Conservation (phyloP, 176 grass and related monocot species). For the Triticum dicoccoides region DNA sequence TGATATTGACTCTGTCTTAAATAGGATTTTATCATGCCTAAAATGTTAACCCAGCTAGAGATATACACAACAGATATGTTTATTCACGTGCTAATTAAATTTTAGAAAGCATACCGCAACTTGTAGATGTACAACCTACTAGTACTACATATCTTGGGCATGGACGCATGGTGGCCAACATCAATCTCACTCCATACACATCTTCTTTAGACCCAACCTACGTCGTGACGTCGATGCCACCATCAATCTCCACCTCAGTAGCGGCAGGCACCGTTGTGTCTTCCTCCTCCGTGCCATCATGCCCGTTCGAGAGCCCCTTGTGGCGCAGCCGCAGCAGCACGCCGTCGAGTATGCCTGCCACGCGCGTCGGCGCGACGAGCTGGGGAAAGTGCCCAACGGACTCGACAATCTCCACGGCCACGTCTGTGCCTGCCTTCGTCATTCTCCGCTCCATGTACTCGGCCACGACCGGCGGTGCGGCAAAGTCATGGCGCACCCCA, state of each 20-base stretch:
- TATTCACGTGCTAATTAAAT: no score
- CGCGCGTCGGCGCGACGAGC: slow-evolving; percentile 33
- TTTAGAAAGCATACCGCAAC: no score
- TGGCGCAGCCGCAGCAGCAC: slow-evolving; percentile 19
- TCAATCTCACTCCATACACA: no score
- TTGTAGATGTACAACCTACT: no score
- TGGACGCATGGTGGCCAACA: no score
- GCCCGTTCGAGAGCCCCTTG: background rate
- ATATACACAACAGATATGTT: no score
- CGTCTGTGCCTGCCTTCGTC: background rate
- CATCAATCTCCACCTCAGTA: background rate
- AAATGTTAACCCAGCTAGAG: no score
- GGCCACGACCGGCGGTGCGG: slow-evolving; percentile 36
- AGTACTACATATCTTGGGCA: no score
- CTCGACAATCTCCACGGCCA: slow-evolving; percentile 39
- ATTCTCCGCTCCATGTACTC: slow-evolving; percentile 54
- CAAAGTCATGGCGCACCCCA: slow-evolving; percentile 42
- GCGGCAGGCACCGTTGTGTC: no score
- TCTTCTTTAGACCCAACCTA: background rate
- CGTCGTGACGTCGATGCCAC: background rate
- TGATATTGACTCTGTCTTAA: no score
- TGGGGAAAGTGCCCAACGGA: slow-evolving; percentile 70
- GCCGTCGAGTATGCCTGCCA: slow-evolving; percentile 43
- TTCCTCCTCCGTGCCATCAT: background rate
- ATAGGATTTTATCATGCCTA: no score